Evolutionary conservation across 306 rosid genomes (phyloP).

Genomic region (Hippophae tibetana): DNA sequence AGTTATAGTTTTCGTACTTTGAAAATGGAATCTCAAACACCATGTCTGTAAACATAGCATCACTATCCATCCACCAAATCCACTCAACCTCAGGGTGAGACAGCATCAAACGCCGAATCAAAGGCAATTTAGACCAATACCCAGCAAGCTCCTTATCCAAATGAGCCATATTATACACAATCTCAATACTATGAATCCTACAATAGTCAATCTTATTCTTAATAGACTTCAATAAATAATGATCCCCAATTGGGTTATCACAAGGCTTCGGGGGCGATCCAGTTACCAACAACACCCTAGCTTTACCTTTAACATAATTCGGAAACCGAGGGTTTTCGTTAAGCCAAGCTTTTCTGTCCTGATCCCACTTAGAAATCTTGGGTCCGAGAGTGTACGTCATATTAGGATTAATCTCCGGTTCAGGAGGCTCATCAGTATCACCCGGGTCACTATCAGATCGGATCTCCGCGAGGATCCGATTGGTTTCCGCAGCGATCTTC

Average conservation of each 20-base stretch:
- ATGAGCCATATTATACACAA: conserved; percentile 92
- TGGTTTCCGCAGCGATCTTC: conserved; percentile 64
- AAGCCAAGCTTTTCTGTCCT: conserved; percentile 53
- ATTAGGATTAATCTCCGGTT: conserved; percentile 44
- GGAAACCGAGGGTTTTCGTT: conserved; percentile 61
- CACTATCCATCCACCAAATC: conserved; percentile 99
- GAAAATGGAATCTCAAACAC: conserved; percentile 65
- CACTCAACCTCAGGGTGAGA: conserved; percentile 97
- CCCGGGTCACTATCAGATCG: conserved; percentile 71
- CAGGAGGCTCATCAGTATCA: conserved; percentile 47
- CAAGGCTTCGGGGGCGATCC: conserved; percentile 97
- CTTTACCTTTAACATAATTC: conserved; percentile 48
- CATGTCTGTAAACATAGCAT: conserved; percentile 92
- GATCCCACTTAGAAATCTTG: conserved; percentile 61
- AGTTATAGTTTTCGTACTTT: conserved; percentile 55
- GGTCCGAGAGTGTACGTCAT: conserved; percentile 76
- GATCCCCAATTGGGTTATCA: conserved; percentile 92
- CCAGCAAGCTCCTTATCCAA: conserved; percentile 91
- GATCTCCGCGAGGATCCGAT: conserved; percentile 89
- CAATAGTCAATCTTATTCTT: conserved; percentile 96
- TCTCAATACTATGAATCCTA: conserved; percentile 89
- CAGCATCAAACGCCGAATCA: conserved; percentile 76
- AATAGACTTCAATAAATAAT: conserved; percentile 65
- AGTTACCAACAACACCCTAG: conserved; percentile 71
- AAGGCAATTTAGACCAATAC: conserved; percentile 93